phyloP scores from a whole-genome alignment of 106 monocot species.

The Acorus calamus region DNA sequence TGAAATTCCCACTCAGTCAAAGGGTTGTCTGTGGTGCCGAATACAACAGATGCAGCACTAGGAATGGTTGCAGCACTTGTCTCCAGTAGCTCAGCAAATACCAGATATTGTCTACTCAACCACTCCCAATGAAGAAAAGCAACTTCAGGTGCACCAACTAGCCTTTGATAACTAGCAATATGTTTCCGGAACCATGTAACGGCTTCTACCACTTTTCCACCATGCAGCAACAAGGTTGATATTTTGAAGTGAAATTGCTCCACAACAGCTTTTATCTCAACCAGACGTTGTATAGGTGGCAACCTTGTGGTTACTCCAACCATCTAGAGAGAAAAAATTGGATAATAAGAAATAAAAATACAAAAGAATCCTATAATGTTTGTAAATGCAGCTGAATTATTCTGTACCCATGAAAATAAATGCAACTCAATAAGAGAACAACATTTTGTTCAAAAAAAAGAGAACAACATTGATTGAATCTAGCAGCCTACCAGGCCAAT shows the following conservation, averaged over 20 bases:
- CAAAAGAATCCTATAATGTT: no score
- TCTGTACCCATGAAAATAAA: no score
- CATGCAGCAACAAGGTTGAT: conserved; percentile 78
- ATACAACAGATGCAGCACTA: conserved; percentile 24
- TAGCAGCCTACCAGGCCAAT: no score
- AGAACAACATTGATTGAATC: no score
- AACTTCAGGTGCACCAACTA: conserved; percentile 51
- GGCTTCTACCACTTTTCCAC: conserved; percentile 77
- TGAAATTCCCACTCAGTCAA: conserved; percentile 89
- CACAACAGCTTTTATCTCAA: conserved; percentile 83
- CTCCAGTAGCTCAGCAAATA: conserved; percentile 84
- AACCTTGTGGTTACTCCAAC: conserved; percentile 53
- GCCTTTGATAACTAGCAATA: conserved; percentile 34
- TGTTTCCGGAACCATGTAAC: conserved; percentile 78
- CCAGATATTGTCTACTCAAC: conserved; percentile 76
- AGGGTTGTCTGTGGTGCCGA: conserved; percentile 46
- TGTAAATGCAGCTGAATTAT: no score
- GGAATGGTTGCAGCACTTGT: conserved; percentile 50
- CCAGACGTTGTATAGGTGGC: conserved; percentile 67
- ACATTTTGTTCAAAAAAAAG: no score
- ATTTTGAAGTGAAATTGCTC: conserved; percentile 87
- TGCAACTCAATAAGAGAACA: no score
- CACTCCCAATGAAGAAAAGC: conserved; percentile 92
- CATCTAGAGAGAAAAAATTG: conserved; percentile 34
- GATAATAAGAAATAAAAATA: no score